A percentile compares a stretch with the other conserved stretches of the same genome.
Evolutionary conservation across 2,329 filamentous ascomycete species (phyloP).

Genomic region (Epichloe uncinata): DNA sequence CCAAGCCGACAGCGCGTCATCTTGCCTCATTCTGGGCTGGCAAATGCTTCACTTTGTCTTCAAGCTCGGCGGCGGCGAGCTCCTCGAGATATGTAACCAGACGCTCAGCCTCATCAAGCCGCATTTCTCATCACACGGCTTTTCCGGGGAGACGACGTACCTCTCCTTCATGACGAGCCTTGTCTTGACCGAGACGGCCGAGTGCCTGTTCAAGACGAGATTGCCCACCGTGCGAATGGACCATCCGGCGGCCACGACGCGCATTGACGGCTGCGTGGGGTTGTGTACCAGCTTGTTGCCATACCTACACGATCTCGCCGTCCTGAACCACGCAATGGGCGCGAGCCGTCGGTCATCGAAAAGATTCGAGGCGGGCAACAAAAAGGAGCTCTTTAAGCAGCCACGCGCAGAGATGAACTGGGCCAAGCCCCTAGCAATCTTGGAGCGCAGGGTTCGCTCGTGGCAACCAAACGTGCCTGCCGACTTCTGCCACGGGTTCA

Average conservation of each 20-base stretch:
- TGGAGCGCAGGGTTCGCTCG: constrained; percentile 7
- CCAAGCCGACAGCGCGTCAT: constrained; percentile 5
- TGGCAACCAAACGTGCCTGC: constrained; percentile 13
- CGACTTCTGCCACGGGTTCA: constrained; percentile 10
- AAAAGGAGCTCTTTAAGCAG: not conserved
- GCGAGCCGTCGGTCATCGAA: not conserved
- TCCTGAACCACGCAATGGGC: constrained; percentile 11
- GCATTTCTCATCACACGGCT: constrained; percentile 3
- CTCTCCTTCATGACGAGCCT: constrained; percentile 10
- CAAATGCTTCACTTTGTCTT: constrained; percentile 10
- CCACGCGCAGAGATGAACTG: not conserved
- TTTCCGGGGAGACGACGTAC: not conserved
- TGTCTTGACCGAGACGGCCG: constrained; percentile 12
- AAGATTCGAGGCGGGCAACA: not conserved
- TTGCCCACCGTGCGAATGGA: constrained; percentile 12
- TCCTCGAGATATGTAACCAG: constrained; percentile 8
- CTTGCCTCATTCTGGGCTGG: constrained; percentile 11
- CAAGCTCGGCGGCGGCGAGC: constrained; percentile 7
- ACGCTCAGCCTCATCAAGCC: constrained; percentile 11
- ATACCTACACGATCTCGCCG: constrained; percentile 13
- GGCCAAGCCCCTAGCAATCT: constrained; percentile 1
- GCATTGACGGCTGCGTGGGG: constrained; percentile 15
- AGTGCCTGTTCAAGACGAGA: constrained; percentile 12
- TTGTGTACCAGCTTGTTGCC: constrained; percentile 13
- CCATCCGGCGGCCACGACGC: constrained; percentile 1